These are phyloP conservation scores for Clonostachys rhizophaga DNA, from an alignment of 2,329 filamentous ascomycete genomes.

Conservation along the genomic window DNA sequence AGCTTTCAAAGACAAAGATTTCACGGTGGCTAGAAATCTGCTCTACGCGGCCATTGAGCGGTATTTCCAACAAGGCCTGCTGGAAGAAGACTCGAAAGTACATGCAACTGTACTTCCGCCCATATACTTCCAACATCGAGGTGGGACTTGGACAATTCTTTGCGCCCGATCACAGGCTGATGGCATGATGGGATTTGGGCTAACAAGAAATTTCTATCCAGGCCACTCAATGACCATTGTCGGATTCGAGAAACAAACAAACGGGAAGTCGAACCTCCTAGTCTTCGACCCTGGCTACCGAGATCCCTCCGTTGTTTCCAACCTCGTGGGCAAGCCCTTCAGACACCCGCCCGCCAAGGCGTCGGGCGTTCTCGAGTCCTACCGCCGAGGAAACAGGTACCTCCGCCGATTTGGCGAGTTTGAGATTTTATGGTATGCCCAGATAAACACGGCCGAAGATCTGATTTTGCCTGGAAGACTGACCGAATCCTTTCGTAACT, in stretches of 20 bases:
- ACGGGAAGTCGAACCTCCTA: conserved; percentile 65
- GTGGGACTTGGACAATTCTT: conserved; percentile 21
- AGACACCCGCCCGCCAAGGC: conserved; percentile 29
- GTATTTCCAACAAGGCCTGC: conserved; percentile 62
- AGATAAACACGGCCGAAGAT: too few relatives aligned
- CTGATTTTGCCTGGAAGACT: too few relatives aligned
- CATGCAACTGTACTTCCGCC: conserved; percentile 69
- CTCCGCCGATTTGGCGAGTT: conserved; percentile 70
- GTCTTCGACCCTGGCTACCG: conserved; percentile 87
- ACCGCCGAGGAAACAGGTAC: conserved; percentile 66
- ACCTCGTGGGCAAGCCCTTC: conserved; percentile 46
- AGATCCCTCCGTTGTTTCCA: conserved; percentile 59
- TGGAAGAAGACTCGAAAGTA: conserved; percentile 51
- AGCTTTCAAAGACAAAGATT: conserved; percentile 46
- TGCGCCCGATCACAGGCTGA: conserved; percentile 3
- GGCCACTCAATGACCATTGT: conserved; percentile 90
- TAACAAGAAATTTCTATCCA: conserved; percentile 9
- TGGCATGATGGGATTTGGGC: conserved; percentile 3
- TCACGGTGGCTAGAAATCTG: conserved; percentile 38
- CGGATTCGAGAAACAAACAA: conserved; percentile 67
- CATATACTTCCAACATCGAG: conserved; percentile 84
- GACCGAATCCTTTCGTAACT: too few relatives aligned
- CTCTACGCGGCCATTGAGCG: conserved; percentile 65
- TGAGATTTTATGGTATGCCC: conserved; percentile 65
- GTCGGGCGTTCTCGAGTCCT: conserved; percentile 57